Evolutionary conservation across 352 stramenopile genomes (phyloP).

Genomic region (Globisporangium iwayamae): DNA sequence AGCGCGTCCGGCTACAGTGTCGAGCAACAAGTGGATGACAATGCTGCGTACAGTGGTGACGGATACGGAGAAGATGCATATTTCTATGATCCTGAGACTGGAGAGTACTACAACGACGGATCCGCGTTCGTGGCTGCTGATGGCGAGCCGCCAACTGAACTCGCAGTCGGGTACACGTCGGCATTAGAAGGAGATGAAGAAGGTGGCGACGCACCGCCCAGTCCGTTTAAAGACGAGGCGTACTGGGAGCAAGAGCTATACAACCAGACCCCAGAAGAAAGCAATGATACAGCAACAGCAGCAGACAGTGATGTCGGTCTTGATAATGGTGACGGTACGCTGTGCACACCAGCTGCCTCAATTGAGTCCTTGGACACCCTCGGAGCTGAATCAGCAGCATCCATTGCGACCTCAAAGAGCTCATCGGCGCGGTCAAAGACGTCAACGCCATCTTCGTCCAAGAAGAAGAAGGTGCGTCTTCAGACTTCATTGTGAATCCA

Average conservation of each 20-base stretch:
- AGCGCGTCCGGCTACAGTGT: background rate
- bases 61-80: background rate
- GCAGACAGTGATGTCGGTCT: background rate
- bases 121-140: background rate
- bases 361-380: background rate
- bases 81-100: background rate
- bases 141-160: background rate
- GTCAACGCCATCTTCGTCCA: background rate
- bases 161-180: constrained; percentile 6
- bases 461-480: constrained; percentile 7
- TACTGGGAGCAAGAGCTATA: constrained; percentile 50
- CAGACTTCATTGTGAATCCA: background rate
- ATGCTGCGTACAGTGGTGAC: background rate
- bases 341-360: background rate
- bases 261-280: constrained; percentile 14
- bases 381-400: background rate
- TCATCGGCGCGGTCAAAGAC: background rate
- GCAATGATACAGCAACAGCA: background rate
- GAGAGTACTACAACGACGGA: background rate
- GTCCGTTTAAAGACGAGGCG: constrained; percentile 39
- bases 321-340: background rate
- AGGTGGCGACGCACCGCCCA: constrained; percentile 7
- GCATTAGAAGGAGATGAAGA: constrained; percentile 15
- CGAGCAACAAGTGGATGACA: background rate
- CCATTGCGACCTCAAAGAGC: background rate